phyloP scores from a whole-genome alignment of 2,329 filamentous ascomycete genomes.

The Colletotrichum lentis region DNA sequence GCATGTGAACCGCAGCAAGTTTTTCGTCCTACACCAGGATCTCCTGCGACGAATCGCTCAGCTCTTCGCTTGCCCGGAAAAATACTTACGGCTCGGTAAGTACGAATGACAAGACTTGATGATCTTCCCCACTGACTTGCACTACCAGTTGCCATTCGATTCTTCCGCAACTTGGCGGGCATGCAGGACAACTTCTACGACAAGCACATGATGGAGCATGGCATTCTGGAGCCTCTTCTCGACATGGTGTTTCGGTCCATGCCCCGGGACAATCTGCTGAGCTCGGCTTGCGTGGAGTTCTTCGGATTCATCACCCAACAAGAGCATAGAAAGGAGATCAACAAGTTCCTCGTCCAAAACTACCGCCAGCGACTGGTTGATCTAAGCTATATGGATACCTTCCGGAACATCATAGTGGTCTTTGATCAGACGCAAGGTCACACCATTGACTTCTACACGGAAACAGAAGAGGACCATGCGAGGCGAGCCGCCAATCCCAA shows the following conservation, averaged over 20 bases:
- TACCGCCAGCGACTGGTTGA: constrained; percentile 79
- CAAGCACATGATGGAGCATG: constrained; percentile 81
- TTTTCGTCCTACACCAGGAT: constrained; percentile 83
- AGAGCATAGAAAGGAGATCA: constrained; percentile 81
- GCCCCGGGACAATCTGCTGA: constrained; percentile 90
- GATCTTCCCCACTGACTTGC: not conserved
- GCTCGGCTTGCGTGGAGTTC: constrained; percentile 91
- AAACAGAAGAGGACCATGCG: constrained; percentile 69
- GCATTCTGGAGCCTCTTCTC: constrained; percentile 83
- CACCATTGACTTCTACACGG: constrained; percentile 75
- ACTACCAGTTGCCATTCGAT: constrained; percentile 80
- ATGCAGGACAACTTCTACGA: constrained; percentile 93
- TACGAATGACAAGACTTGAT: constrained; percentile 34
- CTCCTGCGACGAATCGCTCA: constrained; percentile 82
- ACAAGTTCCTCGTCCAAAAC: constrained; percentile 84
- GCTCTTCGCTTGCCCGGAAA: constrained; percentile 83
- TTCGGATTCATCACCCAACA: constrained; percentile 85
- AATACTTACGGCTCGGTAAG: constrained; percentile 89
- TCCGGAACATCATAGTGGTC: constrained; percentile 75
- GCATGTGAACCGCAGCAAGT: constrained; percentile 85
- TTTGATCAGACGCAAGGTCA: constrained; percentile 83
- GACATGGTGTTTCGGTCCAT: constrained; percentile 85
- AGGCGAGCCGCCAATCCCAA: constrained; percentile 53
- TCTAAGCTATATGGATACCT: constrained; percentile 86
- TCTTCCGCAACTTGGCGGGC: constrained; percentile 86